Conservation (phyloP, 345 rosid species). For the Salix arbutifolia region DNA sequence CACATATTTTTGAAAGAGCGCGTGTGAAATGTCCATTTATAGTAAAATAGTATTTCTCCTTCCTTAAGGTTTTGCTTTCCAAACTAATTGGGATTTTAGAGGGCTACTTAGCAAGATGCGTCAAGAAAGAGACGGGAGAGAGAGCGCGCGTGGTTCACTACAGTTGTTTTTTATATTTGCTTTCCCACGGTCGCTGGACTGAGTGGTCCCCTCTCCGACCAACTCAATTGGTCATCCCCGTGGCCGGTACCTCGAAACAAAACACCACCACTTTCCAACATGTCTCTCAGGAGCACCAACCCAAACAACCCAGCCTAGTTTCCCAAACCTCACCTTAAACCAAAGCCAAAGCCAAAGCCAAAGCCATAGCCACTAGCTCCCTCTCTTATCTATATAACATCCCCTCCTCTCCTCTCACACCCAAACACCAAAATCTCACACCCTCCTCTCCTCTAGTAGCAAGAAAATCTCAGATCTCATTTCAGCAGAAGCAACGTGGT, state of each 20-base stretch:
- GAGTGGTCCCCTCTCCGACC: not conserved
- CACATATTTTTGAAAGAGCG: not conserved
- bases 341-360: no score
- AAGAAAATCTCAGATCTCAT: not conserved
- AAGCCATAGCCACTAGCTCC: not conserved
- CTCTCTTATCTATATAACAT: not conserved
- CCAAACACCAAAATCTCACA: not conserved
- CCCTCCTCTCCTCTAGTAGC: not conserved
- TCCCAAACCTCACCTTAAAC: not conserved
- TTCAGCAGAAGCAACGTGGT: not conserved
- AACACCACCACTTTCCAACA: not conserved
- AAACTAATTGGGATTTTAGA: not conserved
- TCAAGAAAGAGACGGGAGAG: not conserved
- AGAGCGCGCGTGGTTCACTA: not conserved
- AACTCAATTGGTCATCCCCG: not conserved
- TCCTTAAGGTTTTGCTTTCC: not conserved
- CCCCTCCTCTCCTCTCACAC: not conserved
- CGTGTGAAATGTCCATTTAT: not conserved
- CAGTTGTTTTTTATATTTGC: no score
- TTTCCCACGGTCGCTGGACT: not conserved
- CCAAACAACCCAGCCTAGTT: no score
- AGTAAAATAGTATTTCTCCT: no score
- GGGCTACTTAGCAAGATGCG: not conserved
- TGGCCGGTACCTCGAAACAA: not conserved
- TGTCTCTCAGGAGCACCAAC: no score